Evolutionary conservation across 2,329 filamentous ascomycete genomes (phyloP), one percentile per base, ranked within the genome.

Genomic region (Ilyonectria destructans): DNA sequence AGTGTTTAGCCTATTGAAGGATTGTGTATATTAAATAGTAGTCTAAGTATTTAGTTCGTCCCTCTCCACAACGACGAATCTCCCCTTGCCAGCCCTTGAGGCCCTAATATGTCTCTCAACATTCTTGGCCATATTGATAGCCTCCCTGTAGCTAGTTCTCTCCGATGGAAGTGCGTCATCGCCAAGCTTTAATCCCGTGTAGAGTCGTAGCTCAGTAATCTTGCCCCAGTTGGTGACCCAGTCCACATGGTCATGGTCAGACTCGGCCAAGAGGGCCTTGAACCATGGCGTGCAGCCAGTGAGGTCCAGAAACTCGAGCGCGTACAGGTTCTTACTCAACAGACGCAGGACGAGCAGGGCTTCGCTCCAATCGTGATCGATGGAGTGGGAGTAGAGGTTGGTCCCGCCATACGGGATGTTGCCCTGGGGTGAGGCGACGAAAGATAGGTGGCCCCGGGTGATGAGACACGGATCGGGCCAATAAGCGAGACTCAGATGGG

Each of bases 401-500:
- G 88, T 89, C 19, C 85, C 87, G 40, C 86, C 84, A 69, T 89
- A 90, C 43, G 85, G 84, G 10, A 89, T 77, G 15, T 74, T 80
- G 31, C 83, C 86, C 35, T 83, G 78, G 5, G 82, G 80, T 5
- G 85, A 84, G 1, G 82, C 78, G 2, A 90, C 78, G 2, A 85
- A 84, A 0, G 86, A 79, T 29, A 81, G 81, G 65, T 82, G 85
- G 7, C 88, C 84, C 70, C 87, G 86, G 9, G 87, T 87, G 2
- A 88, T 88, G n/a, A 89, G 79, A 17, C 84, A 85, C 2, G 90
- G 90, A 57, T 85, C 84, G 1, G 90, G 89, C 90, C 90, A 91
- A 75, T 86, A 87, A 17, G 89, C 88, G 7, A 91, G 82, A 70
- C 86, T 89, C 46, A 91, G 81, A 72, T 91, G 89, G 2, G 89